phyloP scores from a whole-genome alignment of 2,329 filamentous ascomycete species.

The Beauveria sp. region DNA sequence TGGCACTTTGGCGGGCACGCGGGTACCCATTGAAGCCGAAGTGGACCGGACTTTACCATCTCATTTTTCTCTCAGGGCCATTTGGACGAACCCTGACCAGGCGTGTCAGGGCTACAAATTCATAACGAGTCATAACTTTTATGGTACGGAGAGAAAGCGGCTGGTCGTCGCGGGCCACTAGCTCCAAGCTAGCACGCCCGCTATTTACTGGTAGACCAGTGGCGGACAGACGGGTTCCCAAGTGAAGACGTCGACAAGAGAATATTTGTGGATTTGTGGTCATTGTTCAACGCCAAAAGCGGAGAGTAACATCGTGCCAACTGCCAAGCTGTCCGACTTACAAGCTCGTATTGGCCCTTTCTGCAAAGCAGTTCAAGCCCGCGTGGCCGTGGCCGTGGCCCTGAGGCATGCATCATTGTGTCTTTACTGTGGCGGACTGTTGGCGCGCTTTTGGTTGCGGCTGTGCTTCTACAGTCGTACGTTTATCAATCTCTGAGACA shows the following conservation, averaged over 20 bases:
- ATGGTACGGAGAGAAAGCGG: background rate
- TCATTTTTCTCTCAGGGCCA: background rate
- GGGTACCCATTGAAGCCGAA: background rate
- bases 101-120: background rate
- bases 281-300: background rate
- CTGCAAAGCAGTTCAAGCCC: background rate
- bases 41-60: background rate
- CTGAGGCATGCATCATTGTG: too few relatives aligned
- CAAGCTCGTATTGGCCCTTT: background rate
- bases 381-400: too few relatives aligned
- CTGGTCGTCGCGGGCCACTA: background rate
- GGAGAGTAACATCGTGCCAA: background rate
- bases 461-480: background rate
- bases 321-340: background rate
- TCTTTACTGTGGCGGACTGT: background rate
- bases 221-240: background rate
- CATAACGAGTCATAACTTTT: background rate
- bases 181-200: background rate
- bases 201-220: background rate
- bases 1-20: background rate
- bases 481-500: background rate
- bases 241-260: background rate
- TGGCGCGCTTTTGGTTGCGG: background rate
- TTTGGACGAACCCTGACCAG: background rate
- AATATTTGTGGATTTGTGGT: background rate